Conservation (phyloP, 108 stramenopile genomes). For the Cyclotella atomus region DNA sequence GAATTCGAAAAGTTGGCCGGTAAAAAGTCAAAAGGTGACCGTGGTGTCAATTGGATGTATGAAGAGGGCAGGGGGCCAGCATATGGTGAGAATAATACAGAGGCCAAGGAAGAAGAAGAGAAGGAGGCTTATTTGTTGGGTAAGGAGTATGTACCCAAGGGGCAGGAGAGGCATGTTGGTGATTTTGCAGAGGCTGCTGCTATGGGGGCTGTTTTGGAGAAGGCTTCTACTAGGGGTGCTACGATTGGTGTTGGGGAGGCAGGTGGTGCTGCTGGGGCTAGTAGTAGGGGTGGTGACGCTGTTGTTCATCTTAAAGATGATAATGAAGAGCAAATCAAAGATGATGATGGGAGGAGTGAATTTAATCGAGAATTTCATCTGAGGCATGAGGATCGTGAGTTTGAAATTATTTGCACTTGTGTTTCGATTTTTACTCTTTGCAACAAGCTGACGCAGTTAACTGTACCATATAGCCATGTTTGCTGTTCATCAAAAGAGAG, state of each 20-base stretch:
- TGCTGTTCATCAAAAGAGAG: constrained; percentile 57
- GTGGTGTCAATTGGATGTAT: constrained; percentile 96
- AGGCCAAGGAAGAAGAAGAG: constrained; percentile 66
- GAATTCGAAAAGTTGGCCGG: constrained; percentile 85
- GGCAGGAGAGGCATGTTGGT: constrained; percentile 44
- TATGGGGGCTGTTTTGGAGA: constrained; percentile 64
- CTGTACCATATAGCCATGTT: too few relatives aligned
- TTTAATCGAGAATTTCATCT: constrained; percentile 79
- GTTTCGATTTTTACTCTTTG: too few relatives aligned
- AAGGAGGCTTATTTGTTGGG: constrained; percentile 92
- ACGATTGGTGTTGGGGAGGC: constrained; percentile 36
- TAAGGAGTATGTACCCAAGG: constrained; percentile 76
- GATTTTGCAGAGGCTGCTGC: constrained; percentile 68
- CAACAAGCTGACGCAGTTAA: too few relatives aligned
- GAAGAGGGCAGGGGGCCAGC: constrained; percentile 51
- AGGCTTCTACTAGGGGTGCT: constrained; percentile 49
- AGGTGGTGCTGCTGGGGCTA: constrained; percentile 6
- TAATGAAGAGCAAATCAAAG: not conserved
- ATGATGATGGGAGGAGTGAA: constrained; percentile 26
- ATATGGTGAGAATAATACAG: not conserved
- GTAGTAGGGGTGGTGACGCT: constrained; percentile 6
- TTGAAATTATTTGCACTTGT: too few relatives aligned
- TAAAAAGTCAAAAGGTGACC: constrained; percentile 64
- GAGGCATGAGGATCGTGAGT: constrained; percentile 85
- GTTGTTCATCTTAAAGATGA: constrained; percentile 29